Conservation (phyloP, 805 yeast species). For the Hanseniaspora clermontiae region DNA sequence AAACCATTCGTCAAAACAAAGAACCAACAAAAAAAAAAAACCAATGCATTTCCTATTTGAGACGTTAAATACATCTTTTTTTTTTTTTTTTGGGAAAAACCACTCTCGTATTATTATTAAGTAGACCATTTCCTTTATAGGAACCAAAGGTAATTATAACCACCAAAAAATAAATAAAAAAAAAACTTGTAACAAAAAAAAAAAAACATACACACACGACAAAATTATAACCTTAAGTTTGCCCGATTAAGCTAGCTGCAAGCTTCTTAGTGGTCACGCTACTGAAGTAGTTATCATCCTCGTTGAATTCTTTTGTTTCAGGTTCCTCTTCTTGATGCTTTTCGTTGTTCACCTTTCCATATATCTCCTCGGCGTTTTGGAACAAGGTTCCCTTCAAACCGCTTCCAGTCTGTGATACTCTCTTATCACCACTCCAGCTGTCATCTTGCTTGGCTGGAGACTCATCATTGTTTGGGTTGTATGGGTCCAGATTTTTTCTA, state of each 20-base stretch:
- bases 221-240: conserved; percentile 49
- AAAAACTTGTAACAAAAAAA: conserved; percentile 19
- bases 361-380: neutral
- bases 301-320: conserved; percentile 23
- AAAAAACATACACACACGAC: neutral
- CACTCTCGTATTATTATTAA: too few species aligned
- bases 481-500: conserved; percentile 38
- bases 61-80: too few species aligned
- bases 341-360: neutral
- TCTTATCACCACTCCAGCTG: conserved; percentile 16
- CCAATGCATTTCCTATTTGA: too few species aligned
- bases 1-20: neutral
- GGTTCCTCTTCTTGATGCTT: neutral
- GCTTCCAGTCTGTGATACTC: neutral
- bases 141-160: neutral
- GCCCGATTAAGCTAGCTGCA: conserved; percentile 73
- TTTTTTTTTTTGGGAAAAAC: too few species aligned
- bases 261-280: conserved; percentile 55
- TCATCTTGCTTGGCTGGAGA: neutral
- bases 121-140: neutral
- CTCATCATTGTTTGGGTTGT: neutral
- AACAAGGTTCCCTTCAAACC: conserved; percentile 3
- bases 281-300: conserved; percentile 12
- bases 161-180: neutral
- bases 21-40: neutral